Evolutionary conservation across 2,329 filamentous ascomycete species (phyloP), one percentile per base, ranked within the genome.

Genomic region (Helminthosporium solani): DNA sequence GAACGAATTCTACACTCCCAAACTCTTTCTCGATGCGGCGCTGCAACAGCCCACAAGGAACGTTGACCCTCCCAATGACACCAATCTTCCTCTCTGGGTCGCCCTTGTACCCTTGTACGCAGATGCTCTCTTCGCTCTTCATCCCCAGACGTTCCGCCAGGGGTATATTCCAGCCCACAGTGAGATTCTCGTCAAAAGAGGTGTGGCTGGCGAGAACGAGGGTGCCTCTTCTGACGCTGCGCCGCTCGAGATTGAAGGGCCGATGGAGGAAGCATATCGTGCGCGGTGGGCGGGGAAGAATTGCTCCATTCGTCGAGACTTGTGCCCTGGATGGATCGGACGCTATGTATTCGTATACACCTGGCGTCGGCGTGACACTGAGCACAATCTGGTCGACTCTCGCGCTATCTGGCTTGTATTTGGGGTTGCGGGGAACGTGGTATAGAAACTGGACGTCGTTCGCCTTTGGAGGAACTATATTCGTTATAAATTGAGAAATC

Each of bases 71-170:
- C 1, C 67, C 66, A 2, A 72, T 50, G n/a, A 72, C 60, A 9
- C 70, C 70, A 44, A 72, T 70, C 36, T 57, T 67, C 23, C 70
- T 57, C 15, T 66, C 60, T 5, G 64, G 42, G 40, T 72, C 66
- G 15, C 64, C 66, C 46, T 71, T 73, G 49, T 72, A 73, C 9
- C 70, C 70, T 44, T 69, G 64, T 4, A 72, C 53, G 44, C 67
- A 70, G 3, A 65, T 40, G 31, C 61, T 61, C 20, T 58, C 49
- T 0, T 34, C 39, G 3, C 63, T 42, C 23, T 62, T 49, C 38
- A 73, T 51, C 3, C 62, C 64, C 8, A 73, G 47, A 3, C 62
- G 60, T 33, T 33, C 50, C 15, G 68, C 68, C 15, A 73, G 50
- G 5, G 56, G 55, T 3, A 53, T 42, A 34, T 73, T 73, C 61